These are phyloP conservation scores for Selenicereus undatus DNA, from an alignment of 148 eudicot genomes.

Conservation along the genomic window DNA sequence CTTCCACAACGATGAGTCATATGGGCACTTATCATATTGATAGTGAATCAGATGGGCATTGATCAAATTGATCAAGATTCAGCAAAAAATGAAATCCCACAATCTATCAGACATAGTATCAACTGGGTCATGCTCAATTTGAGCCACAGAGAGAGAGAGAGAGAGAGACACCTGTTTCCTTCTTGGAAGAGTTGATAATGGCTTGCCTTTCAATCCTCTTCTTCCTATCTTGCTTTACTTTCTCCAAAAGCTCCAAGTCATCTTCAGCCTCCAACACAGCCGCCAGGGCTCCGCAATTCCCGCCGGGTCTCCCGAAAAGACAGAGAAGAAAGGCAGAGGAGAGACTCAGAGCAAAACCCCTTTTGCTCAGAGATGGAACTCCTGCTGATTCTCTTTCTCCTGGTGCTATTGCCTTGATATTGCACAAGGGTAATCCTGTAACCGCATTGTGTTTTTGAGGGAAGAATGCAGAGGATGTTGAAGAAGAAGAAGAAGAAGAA, in stretches of 20 bases:
- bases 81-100: not conserved
- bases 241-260: conserved; percentile 80
- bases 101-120: not conserved
- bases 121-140: not conserved
- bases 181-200: conserved; percentile 54
- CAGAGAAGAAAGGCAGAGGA: conserved; percentile 47
- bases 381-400: not conserved
- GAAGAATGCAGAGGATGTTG: conserved; percentile 16
- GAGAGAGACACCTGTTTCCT: conserved; percentile 59
- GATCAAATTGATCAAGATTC: not conserved
- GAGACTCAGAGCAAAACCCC: conserved; percentile 54
- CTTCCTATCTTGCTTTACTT: conserved; percentile 83
- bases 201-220: conserved; percentile 85
- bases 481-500: conserved; percentile 30
- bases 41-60: not conserved
- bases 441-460: conserved; percentile 25
- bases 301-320: conserved; percentile 28
- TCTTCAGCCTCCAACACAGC: conserved; percentile 90
- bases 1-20: no score
- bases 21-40: no score
- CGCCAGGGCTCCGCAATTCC: conserved; percentile 38
- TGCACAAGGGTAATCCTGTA: conserved; percentile 8
- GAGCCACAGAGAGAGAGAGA: not conserved
- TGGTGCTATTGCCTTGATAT: conserved; percentile 28
- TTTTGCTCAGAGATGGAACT: conserved; percentile 25